Conservation (phyloP, 768 basidiomycete genomes). For the Mycena latifolia region DNA sequence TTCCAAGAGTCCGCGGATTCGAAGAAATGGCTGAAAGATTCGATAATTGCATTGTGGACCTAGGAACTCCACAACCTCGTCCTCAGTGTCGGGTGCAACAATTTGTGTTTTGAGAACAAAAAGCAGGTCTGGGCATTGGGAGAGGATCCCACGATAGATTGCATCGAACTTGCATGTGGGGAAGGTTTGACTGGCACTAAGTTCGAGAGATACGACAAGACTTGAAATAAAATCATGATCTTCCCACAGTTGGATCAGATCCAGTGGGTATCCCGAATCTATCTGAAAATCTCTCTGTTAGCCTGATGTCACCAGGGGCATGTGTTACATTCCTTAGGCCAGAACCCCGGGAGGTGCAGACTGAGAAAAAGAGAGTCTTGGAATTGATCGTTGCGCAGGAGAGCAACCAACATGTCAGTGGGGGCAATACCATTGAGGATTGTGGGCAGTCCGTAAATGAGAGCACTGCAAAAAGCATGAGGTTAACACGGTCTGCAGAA, state of each 20-base stretch:
- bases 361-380: too few relatives aligned
- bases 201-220: too few relatives aligned
- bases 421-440: neutral
- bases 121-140: neutral
- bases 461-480: neutral
- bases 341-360: too few relatives aligned
- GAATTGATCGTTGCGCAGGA: too few relatives aligned
- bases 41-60: neutral
- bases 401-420: neutral
- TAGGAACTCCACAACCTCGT: neutral
- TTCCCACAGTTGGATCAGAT: neutral
- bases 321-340: too few relatives aligned
- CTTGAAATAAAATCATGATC: neutral
- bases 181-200: too few relatives aligned
- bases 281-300: too few relatives aligned
- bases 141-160: too few relatives aligned
- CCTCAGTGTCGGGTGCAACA: neutral
- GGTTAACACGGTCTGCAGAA: neutral
- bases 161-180: slow-evolving; percentile 15
- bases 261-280: too few relatives aligned
- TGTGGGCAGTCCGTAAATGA: neutral
- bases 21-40: neutral
- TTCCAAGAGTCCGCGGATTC: too few relatives aligned
- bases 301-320: too few relatives aligned
- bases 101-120: neutral